Percentiles rank a stretch among this genome's conserved stretches.
phyloP scores from a whole-genome alignment of 129 eudicot species.

The Lactuca saligna region DNA sequence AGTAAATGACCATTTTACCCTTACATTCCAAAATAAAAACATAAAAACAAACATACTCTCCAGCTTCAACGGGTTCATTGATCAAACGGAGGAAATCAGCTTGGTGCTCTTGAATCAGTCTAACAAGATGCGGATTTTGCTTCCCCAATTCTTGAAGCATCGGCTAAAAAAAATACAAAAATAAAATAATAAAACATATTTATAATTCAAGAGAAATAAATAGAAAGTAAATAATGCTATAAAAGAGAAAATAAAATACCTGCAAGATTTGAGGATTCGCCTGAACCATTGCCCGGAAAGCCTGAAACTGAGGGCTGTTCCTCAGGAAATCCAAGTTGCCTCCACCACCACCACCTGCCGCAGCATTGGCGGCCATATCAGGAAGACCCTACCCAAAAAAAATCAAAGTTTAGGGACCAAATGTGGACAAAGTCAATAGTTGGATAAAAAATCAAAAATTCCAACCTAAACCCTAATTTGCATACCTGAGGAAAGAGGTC shows the following conservation, averaged over 20 bases:
- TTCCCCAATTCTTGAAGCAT: conserved; percentile 94
- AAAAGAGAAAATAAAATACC: no score
- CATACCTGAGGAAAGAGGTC: conserved; percentile 79
- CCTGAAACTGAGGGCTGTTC: conserved; percentile 82
- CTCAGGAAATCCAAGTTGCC: conserved; percentile 82
- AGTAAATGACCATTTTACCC: no score
- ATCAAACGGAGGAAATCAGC: conserved; percentile 81
- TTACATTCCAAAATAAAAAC: neutral
- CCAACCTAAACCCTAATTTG: neutral
- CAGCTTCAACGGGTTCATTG: conserved; percentile 82
- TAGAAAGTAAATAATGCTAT: conserved; percentile 12
- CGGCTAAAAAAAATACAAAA: conserved; percentile 39
- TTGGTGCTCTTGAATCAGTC: conserved; percentile 78
- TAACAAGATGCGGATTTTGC: conserved; percentile 76
- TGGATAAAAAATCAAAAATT: no score
- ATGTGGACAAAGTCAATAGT: no score
- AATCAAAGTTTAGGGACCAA: no score
- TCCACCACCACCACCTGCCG: conserved; percentile 41
- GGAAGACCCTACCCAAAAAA: neutral
- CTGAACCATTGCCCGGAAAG: conserved; percentile 82
- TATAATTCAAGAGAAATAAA: neutral
- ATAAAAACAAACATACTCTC: conserved; percentile 43
- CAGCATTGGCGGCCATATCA: conserved; percentile 20
- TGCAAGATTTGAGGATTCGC: conserved; percentile 87
- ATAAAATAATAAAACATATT: neutral